Base-by-base conservation (phyloP, 2,329 filamentous ascomycete genomes). In the Ceratocystis albifundus region DNA sequence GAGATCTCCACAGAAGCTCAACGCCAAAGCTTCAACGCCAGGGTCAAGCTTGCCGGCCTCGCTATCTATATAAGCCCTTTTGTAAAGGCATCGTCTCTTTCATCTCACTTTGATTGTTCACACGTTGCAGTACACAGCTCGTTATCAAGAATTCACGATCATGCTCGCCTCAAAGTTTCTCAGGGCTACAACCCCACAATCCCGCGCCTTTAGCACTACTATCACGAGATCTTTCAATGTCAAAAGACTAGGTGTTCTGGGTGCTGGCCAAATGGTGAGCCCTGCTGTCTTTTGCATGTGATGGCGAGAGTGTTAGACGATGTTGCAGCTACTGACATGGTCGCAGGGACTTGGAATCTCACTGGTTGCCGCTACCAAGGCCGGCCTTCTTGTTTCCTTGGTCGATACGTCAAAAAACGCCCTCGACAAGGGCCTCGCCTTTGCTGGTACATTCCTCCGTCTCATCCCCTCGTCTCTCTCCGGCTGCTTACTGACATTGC, bases 251-350 rank as follows among this genome's bases (percentile, higher is more conserved):
- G 94, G 93, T 73, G 93, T 99, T 62, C 82, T 99, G 73, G 94
- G 94, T 70, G 92, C 93, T 65, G 94, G 94, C 32, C 94, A 97
- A 76, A 96, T 97, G 92, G 92, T 96, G 77, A 73, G 81, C 74
- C 69, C 12, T 59, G 2, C 32, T 50, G 66, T 28, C 10, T 25
- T 12, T 64, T 59, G 22, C 28, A 55, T 44, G 3, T 15, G 10
- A 36, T 36, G 12, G 32, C 17, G 30, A 45, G n/a, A 12, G 28
- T 41, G 2, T 30, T 36, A 25, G 17, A n/a, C 50, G 0, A 46
- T 12, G 44, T 12, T n/a, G 4, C 30, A 10, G 45, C 10, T 50
- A 74, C 73, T 41, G 17, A 55, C 45, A 15, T 15, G 45, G 25
- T 17, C 22, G 55, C 71, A 97, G 93, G 94, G 94, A 68, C 80